phyloP scores from a whole-genome alignment of 371 early-diverging fungal species.

The Mortierella sp. region DNA sequence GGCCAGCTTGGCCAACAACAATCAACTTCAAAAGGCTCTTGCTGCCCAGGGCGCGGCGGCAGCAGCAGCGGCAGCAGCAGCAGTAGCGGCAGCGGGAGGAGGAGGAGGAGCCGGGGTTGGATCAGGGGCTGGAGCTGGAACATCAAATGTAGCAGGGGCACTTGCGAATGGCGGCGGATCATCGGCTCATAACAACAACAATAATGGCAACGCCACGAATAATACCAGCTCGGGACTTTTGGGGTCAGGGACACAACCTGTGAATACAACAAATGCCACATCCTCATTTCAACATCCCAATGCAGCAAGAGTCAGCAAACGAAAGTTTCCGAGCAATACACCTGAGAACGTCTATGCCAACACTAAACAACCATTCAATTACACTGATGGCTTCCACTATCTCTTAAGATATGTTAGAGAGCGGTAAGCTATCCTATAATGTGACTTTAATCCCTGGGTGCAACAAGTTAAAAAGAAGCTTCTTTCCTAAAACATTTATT shows the following conservation, averaged over 20 bases:
- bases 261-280: constrained; percentile 11
- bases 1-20: constrained; percentile 36
- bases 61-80: constrained; percentile 39
- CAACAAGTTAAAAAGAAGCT: no score
- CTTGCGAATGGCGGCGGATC: constrained; percentile 21
- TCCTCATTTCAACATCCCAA: constrained; percentile 32
- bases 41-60: constrained; percentile 46
- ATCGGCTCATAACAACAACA: constrained; percentile 21
- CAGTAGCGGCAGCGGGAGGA: not conserved
- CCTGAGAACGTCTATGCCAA: constrained; percentile 79
- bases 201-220: not conserved
- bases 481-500: not conserved
- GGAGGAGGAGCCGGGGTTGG: not conserved
- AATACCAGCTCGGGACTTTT: constrained; percentile 11
- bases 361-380: constrained; percentile 84
- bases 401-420: constrained; percentile 81
- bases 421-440: constrained; percentile 63
- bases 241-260: constrained; percentile 11
- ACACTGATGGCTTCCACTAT: constrained; percentile 92
- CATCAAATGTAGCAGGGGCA: constrained; percentile 12
- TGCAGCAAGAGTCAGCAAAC: constrained; percentile 35
- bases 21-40: constrained; percentile 44
- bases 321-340: constrained; percentile 55
- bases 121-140: constrained; percentile 10
- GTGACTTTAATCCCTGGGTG: not conserved